Percentiles rank a stretch among this genome's conserved stretches.
Evolutionary conservation across 345 rosid genomes (phyloP).

Genomic region (Kernera saxatilis): DNA sequence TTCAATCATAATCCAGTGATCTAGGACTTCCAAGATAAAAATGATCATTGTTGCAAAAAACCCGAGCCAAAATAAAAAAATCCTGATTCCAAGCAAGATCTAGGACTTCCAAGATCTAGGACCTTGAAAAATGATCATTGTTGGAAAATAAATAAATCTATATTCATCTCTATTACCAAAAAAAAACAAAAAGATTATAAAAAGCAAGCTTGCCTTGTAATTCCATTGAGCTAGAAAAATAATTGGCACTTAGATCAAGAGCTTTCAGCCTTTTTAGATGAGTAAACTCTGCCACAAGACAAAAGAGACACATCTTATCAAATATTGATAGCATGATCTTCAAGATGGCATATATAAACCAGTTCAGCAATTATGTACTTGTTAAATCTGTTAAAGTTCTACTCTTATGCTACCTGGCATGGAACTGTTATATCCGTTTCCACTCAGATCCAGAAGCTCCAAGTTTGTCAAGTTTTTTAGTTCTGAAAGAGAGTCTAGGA

Average conservation of each 20-base stretch:
- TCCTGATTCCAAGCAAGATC: too few relatives aligned
- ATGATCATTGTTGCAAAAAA: conserved; percentile 29
- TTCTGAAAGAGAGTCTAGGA: not conserved
- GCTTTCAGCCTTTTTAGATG: not conserved
- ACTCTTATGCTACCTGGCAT: too few relatives aligned
- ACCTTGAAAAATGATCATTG: too few relatives aligned
- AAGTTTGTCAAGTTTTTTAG: not conserved
- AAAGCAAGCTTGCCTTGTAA: conserved; percentile 21
- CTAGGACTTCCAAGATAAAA: too few relatives aligned
- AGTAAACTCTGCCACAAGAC: not conserved
- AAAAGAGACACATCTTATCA: too few relatives aligned
- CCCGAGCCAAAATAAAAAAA: too few relatives aligned
- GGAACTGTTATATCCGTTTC: not conserved
- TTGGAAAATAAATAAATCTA: too few relatives aligned
- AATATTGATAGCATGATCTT: not conserved
- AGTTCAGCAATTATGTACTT: too few relatives aligned
- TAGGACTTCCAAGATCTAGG: too few relatives aligned
- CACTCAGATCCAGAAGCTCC: not conserved
- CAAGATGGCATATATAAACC: not conserved
- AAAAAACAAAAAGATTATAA: conserved; percentile 11
- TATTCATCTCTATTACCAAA: too few relatives aligned
- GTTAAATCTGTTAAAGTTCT: too few relatives aligned
- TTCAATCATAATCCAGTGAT: too few relatives aligned
- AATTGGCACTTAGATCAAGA: not conserved
- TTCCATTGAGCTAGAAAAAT: not conserved